Evolutionary conservation across 2,329 filamentous ascomycete genomes (phyloP), one percentile per base, ranked within the genome.

Genomic region (Penicillium paneum): DNA sequence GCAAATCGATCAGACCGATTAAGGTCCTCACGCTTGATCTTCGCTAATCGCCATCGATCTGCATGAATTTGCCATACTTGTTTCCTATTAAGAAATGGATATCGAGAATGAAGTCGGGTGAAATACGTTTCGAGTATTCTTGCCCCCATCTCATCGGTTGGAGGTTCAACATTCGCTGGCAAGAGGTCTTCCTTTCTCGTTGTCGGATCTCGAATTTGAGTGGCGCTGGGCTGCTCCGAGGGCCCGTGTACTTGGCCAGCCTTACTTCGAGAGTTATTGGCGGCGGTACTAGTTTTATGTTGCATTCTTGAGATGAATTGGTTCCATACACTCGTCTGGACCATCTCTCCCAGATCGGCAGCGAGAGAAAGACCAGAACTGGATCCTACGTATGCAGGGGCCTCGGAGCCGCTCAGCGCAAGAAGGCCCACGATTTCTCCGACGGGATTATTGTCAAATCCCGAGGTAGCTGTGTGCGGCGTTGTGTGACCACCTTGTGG

Each of bases 321-420:
- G 45, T 80, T 80, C 79, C 79, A 81, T 1, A 81, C 78, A 17
- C 78, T 81, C 0, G 78, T 77, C 59, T 81, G 79, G 8, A 81
- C 78, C 77, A 82, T 81, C 47, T 80, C 77, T 21, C 79, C 78
- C 8, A 82, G 68, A 57, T 80, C 78, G 8, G 77, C 70, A 5
- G 79, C 79, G 41, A 81, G 61, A 13, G 77, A 75, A 31, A 81
- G 71, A 8, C 79, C 79, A 11, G 78, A 79, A 19, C 78, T 80
- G 8, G 77, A 75, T 24, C 78, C 78, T 24, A 80, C 74, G 59
- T 81, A 81, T 24, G 78, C 76, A 15, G 76, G 76, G 7, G 78
- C 76, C 55, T 79, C 78, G 6, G 66, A 66, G 1, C 68, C 66
- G 49, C 76, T 79, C 31, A 79, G 66, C 12, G 78, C 77, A 17